Evolutionary conservation across 2,329 filamentous ascomycete genomes (phyloP).

Genomic region (Penicillium thymicola): DNA sequence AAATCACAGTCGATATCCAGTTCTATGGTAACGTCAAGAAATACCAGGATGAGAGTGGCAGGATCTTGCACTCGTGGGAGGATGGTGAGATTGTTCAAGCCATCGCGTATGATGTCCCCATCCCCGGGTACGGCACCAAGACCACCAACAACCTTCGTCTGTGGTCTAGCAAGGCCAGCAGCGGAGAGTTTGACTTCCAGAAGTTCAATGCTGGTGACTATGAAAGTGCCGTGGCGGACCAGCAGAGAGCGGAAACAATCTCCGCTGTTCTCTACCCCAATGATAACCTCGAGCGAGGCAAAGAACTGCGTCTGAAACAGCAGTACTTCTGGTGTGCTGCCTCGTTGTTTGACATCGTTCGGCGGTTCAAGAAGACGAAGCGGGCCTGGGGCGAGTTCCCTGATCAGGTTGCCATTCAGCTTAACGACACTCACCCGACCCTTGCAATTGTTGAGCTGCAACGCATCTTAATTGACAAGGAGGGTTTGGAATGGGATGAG

Average conservation of each 20-base stretch:
- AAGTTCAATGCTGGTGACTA: conserved; percentile 99
- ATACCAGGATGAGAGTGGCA: conserved; percentile 70
- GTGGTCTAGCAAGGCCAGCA: conserved; percentile 96
- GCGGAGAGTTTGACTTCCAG: conserved; percentile 97
- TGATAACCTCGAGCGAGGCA: conserved; percentile 92
- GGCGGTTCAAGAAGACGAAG: conserved; percentile 96
- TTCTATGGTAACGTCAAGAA: conserved; percentile 88
- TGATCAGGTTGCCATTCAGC: conserved; percentile 92
- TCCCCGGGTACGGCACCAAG: conserved; percentile 83
- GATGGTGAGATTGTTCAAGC: conserved; percentile 90
- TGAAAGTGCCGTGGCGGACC: conserved; percentile 95
- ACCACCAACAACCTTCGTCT: conserved; percentile 95
- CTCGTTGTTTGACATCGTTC: conserved; percentile 91
- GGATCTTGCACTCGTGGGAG: conserved; percentile 74
- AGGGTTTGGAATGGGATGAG: conserved; percentile 88
- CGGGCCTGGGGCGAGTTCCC: conserved; percentile 88
- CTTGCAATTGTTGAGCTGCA: conserved; percentile 94
- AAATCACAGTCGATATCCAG: conserved; percentile 94
- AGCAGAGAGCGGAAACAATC: conserved; percentile 98
- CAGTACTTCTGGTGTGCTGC: conserved; percentile 99
- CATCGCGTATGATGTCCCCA: conserved; percentile 87
- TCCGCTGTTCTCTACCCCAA: conserved; percentile 97
- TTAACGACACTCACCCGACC: conserved; percentile 97
- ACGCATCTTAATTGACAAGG: conserved; percentile 83
- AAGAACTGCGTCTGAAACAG: conserved; percentile 96